Evolutionary conservation across 495 filamentous ascomycete species (phyloP).

Genomic region (Podospora sp.): DNA sequence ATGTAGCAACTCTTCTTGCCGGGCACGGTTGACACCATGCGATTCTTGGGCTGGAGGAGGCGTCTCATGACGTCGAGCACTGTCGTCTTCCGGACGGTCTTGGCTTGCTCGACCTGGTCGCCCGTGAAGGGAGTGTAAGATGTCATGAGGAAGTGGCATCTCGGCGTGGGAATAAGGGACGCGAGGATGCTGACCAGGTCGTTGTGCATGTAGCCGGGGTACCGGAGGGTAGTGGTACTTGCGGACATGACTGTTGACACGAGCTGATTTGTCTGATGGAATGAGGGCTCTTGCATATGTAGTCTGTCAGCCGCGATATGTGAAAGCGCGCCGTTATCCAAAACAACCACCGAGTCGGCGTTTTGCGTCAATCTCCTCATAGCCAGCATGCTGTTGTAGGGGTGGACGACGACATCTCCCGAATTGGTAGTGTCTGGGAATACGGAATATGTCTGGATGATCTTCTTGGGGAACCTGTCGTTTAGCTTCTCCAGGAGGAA

Average conservation of each 20-base stretch:
- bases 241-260: slow-evolving; percentile 99
- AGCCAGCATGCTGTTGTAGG: slow-evolving; percentile 93
- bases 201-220: slow-evolving; percentile 99
- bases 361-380: slow-evolving; percentile 92
- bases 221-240: slow-evolving; percentile 91
- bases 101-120: slow-evolving; percentile 92
- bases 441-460: slow-evolving; percentile 98
- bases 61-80: slow-evolving; percentile 97
- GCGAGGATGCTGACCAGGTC: slow-evolving; percentile 96
- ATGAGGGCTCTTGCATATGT: slow-evolving; percentile 91
- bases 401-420: slow-evolving; percentile 92
- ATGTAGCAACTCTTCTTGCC: slow-evolving; percentile 98
- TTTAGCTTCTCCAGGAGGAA: slow-evolving; percentile 96
- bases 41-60: slow-evolving; percentile 94
- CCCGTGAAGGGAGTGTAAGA: slow-evolving; percentile 97
- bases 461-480: slow-evolving; percentile 96
- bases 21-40: slow-evolving; percentile 96
- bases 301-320: slow-evolving; percentile 92
- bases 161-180: slow-evolving; percentile 91
- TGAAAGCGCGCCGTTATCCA: slow-evolving; percentile 93
- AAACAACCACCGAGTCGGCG: slow-evolving; percentile 95
- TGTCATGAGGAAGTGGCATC: slow-evolving; percentile 97
- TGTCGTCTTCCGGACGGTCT: slow-evolving; percentile 96
- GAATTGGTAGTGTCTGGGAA: slow-evolving; percentile 87
- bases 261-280: slow-evolving; percentile 95